phyloP scores from a whole-genome alignment of 2,329 filamentous ascomycete genomes.

The Cercospora sojina region DNA sequence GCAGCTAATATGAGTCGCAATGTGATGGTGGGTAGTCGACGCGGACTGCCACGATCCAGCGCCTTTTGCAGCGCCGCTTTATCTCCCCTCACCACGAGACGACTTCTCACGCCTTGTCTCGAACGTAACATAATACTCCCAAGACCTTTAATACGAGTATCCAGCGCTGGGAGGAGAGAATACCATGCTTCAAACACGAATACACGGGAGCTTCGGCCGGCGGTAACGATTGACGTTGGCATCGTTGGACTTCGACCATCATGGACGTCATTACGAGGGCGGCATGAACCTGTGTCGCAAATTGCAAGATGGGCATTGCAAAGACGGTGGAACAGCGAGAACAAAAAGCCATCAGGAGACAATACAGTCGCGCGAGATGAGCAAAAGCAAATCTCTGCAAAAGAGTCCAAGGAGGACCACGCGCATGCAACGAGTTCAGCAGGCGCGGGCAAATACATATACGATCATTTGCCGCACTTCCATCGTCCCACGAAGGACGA shows the following conservation, averaged over 20 bases:
- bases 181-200: slow-evolving; percentile 27
- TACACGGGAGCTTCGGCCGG: slow-evolving; percentile 28
- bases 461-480: slow-evolving; percentile 63
- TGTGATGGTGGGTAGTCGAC: slow-evolving; percentile 31
- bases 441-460: slow-evolving; percentile 42
- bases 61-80: slow-evolving; percentile 13
- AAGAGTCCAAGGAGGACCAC: slow-evolving; percentile 26
- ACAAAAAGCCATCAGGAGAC: slow-evolving; percentile 15
- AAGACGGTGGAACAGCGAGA: slow-evolving; percentile 27
- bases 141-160: slow-evolving; percentile 3
- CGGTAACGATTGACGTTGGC: slow-evolving; percentile 20
- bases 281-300: slow-evolving; percentile 10
- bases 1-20: slow-evolving; percentile 45
- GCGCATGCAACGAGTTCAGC: slow-evolving; percentile 18
- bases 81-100: slow-evolving; percentile 13
- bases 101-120: slow-evolving; percentile 13
- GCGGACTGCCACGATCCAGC: slow-evolving; percentile 20
- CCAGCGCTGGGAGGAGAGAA: not conserved
- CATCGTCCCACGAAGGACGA: slow-evolving; percentile 91
- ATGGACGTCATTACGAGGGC: slow-evolving; percentile 14
- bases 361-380: slow-evolving; percentile 24
- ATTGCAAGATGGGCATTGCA: slow-evolving; percentile 18
- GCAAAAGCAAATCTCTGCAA: slow-evolving; percentile 21
- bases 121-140: not conserved
- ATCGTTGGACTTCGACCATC: slow-evolving; percentile 13